Evolutionary conservation across 1,284 basidiomycete genomes (phyloP).

Genomic region (Moesziomyces aphidis): DNA sequence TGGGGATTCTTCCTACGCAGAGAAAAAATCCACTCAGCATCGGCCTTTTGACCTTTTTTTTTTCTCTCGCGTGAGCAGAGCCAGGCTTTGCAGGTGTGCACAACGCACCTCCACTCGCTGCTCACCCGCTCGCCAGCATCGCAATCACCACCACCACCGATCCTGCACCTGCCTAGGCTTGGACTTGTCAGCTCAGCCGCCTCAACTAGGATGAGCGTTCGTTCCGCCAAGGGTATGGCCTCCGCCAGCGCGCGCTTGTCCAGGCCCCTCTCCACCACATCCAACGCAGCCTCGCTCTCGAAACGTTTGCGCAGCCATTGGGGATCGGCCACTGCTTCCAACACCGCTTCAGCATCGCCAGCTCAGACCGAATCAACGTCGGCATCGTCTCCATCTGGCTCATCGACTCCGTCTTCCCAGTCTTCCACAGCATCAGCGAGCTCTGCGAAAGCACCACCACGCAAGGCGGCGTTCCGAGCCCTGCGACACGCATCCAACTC

Average conservation of each 20-base stretch:
- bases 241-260: slow-evolving; percentile 9
- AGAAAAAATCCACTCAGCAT: not conserved
- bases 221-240: slow-evolving; percentile 8
- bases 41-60: too few species aligned
- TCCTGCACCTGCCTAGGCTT: too few species aligned
- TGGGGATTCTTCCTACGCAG: not conserved
- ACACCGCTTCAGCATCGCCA: not conserved
- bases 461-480: slow-evolving; percentile 12
- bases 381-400: not conserved
- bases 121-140: too few species aligned
- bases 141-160: too few species aligned
- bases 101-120: too few species aligned
- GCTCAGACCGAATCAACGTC: not conserved
- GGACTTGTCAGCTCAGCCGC: too few species aligned
- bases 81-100: too few species aligned
- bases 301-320: slow-evolving; percentile 17
- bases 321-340: not conserved
- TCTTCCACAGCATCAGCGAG: not conserved
- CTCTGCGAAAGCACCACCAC: slow-evolving; percentile 2
- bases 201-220: slow-evolving; percentile 7
- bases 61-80: too few species aligned
- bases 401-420: not conserved
- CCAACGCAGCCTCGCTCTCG: slow-evolving; percentile 8
- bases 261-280: slow-evolving; percentile 11
- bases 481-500: slow-evolving; percentile 3